Base-by-base conservation (phyloP, 108 stramenopile species). In the Parmales sp. region DNA sequence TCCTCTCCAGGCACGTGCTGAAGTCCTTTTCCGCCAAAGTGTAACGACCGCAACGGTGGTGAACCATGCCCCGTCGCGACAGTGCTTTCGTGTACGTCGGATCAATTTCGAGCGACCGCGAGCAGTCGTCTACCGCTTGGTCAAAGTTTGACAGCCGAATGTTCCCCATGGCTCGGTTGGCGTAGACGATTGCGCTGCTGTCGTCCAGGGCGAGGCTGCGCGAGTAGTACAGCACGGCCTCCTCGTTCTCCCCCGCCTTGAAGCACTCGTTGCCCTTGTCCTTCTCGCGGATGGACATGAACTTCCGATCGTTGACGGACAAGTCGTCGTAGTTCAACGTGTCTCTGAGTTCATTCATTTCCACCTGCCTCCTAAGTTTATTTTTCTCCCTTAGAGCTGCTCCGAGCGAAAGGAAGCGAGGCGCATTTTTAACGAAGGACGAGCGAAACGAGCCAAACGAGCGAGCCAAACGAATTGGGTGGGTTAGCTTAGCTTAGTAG, bases 221-320 rank as follows among this genome's bases (percentile, higher is more conserved):
- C 34, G 85, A 69, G 41, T 86, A 88, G 68, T 65, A 69, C 8
- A 38, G 28, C 1, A 72, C 22, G 23, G 84, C 78, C 37, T 75
- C 77, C 39, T 81, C 70, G n/a, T 50, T 39, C 36, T 88, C 80
- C 0, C 64, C 28, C 2, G 63, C 43, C 7, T 60, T 46, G 64
- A 80, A 86, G 60, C 69, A 78, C 48, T 88, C 87, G 60, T 88
- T 88, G 1, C 87, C 87, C 73, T 86, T 88, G 38, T 72, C 63
- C 36, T 76, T 70, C 46, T 87, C 86, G 3, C 74, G 43, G 1
- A 64, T 36, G 5, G 79, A 68, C 66, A 78, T 51, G 43, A 69
- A 78, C n/a, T 48, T 36, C n/a, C 75, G 66, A 48, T 82, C 79
- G 0, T 38, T 43, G 19, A 2, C 22, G 11, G 43, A 48, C 63